Evolutionary conservation across 2,329 filamentous ascomycete genomes (phyloP), one percentile per base, ranked within the genome.

Genomic region (Aureobasidium lini): DNA sequence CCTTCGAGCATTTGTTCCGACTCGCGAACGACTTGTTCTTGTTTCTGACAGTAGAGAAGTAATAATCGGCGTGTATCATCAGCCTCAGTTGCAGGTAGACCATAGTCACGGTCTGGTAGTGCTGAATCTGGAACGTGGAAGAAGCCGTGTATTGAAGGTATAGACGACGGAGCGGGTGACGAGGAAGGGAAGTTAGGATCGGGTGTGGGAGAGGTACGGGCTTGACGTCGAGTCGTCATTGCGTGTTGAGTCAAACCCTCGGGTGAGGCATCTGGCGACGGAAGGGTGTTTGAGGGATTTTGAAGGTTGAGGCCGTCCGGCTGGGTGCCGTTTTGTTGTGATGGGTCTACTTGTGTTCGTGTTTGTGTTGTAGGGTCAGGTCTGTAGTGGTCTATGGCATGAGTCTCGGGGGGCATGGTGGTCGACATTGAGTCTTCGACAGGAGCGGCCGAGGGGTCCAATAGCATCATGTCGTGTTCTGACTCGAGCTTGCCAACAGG

Each of bases 21-120:
- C 7, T 87, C 85, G 4, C 89, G 84, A 59, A 88, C 86, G 2
- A 93, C 84, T 70, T 94, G 89, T 67, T 94, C 89, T 69, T 94
- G 89, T 71, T 93, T 93, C 67, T 93, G 89, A 29, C 93, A 84
- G 69, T 90, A 93, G 10, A 89, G 76, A 64, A 90, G 81, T 50
- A 94, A 78, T 16, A 91, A 74, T 60, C 86, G 82, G 61, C 89
- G 84, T 44, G 89, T 85, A 61, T 94, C 88, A 64, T 92, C 88
- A 1, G 90, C 90, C 73, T 94, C 89, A 29, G 78, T 74, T 16
- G 84, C 79, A 0, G 89, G 88, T 2, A 95, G 80, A 1, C 87
- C 87, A 40, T 89, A 76, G 68, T 91, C 84, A 59, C 85, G 80
- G 69, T 92, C 86, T 2, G 86, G 81, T 57, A 81, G 79, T 28